Evolutionary conservation across 345 rosid species (phyloP), one percentile per base, ranked within the genome.

Genomic region (Pistacia integerrima): DNA sequence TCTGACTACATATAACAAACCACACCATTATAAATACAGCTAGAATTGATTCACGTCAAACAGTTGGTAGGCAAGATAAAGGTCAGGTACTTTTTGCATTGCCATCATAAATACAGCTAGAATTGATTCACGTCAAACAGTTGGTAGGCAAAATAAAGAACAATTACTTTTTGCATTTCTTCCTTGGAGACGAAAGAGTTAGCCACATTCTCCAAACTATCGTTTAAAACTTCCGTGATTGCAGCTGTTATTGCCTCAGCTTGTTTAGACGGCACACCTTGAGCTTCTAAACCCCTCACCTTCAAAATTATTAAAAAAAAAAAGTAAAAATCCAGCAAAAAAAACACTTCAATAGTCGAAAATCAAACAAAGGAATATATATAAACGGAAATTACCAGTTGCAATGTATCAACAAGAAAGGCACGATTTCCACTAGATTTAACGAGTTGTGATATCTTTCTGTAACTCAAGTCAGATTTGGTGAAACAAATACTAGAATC

Each of bases 161-260:
- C 64, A 4, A 10, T 28, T 67, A 93, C 99, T 90, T 90, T 97
- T 75, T 94, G 92, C 99, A 97, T 91, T 81, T 94, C 98, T 1
- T 86, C 84, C 78, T 91, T 91, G 0, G 97, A 89, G 76, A 92
- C 97, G 51, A 90, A 90, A 59, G 94, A 92, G 72, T 91, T 87
- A 0, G 94, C 78, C 1, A 97, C 94, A 87, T 92, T 97, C 69
- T 97, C 99, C 84, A 97, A 85, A 65, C 98, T 94, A 56, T 92
- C 97, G 65, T 92, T 91, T 80, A 97, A 83, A 57, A 97, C 98
- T 81, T 94, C 90, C 1, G 91, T 94, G 3, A 97, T 90, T 0
- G 98, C 94, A 3, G 93, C 84, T 4, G 97, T 94, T 67, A 97
- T 93, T 0, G 98, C 97, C 83, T 94, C 97, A 5, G 97, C 98